Conservation (phyloP, 768 basidiomycete genomes). For the Crucibulum laeve region DNA sequence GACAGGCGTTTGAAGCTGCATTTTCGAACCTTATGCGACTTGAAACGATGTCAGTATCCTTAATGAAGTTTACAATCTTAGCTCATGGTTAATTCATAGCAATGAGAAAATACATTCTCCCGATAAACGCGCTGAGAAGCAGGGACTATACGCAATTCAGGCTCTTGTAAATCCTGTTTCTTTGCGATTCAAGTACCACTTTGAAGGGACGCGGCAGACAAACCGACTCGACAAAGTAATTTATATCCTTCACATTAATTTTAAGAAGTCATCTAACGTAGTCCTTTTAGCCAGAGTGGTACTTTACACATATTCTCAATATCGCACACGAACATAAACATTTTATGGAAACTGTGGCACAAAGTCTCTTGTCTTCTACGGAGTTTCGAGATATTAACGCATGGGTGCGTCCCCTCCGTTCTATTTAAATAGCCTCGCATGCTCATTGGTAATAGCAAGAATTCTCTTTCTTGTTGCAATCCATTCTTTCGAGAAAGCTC, state of each 20-base stretch:
- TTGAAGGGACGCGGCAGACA: slow-evolving; percentile 81
- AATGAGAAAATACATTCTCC: slow-evolving; percentile 41
- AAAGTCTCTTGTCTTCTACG: slow-evolving; percentile 61
- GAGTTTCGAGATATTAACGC: slow-evolving; percentile 65
- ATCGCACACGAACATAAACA: slow-evolving; percentile 77
- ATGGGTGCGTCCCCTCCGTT: slow-evolving; percentile 48
- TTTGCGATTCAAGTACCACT: slow-evolving; percentile 92
- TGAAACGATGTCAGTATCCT: slow-evolving; percentile 64
- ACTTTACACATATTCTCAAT: slow-evolving; percentile 88
- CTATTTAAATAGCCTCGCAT: slow-evolving; percentile 1
- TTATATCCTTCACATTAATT: no score
- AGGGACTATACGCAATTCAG: slow-evolving; percentile 78
- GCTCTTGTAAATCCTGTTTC: slow-evolving; percentile 80
- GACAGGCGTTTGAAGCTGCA: slow-evolving; percentile 66
- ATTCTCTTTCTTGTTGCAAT: slow-evolving; percentile 75
- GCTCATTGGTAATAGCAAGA: slow-evolving; percentile 53
- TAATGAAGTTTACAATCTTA: background rate
- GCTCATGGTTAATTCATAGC: slow-evolving; percentile 25
- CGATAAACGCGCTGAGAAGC: slow-evolving; percentile 26
- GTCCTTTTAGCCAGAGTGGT: slow-evolving; percentile 85
- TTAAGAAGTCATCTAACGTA: no score
- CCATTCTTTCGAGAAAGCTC: slow-evolving; percentile 73
- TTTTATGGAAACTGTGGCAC: slow-evolving; percentile 76
- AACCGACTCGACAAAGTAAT: slow-evolving; percentile 96
- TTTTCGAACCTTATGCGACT: slow-evolving; percentile 75